These are phyloP conservation scores for Rosa hybrid DNA, from an alignment of 331 rosid species.

Conservation along the genomic window DNA sequence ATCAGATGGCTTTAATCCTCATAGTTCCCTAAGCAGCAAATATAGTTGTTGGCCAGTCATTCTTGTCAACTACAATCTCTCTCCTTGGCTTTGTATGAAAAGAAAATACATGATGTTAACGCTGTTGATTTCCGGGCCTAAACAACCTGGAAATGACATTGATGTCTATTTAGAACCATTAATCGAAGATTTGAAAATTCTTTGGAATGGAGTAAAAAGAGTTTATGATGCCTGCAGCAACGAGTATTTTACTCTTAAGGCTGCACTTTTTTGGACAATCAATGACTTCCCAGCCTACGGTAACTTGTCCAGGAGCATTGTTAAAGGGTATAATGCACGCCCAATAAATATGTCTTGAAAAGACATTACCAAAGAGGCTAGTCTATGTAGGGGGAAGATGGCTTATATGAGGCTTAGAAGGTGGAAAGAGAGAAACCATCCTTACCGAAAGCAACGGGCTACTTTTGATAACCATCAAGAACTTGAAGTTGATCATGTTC, in stretches of 20 bases:
- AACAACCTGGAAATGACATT: slow-evolving; percentile 8
- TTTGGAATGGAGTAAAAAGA: background rate
- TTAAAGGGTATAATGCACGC: background rate
- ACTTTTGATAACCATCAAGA: background rate
- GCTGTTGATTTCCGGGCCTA: background rate
- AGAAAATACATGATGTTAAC: background rate
- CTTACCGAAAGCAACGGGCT: background rate
- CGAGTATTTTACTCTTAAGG: background rate
- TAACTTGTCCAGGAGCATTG: background rate
- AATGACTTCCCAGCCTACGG: slow-evolving; percentile 11
- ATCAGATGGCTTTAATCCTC: too few species aligned
- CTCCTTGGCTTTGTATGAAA: slow-evolving; percentile 1
- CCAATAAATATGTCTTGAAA: too few species aligned
- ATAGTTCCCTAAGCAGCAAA: too few species aligned
- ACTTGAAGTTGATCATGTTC: background rate
- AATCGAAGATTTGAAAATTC: background rate
- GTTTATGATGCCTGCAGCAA: background rate
- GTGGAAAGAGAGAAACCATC: background rate
- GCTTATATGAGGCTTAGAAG: background rate
- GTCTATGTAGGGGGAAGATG: background rate
- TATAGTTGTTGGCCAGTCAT: too few species aligned
- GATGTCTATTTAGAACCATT: slow-evolving; percentile 3
- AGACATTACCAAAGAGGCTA: background rate
- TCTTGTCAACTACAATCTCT: background rate
- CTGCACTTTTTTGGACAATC: slow-evolving; percentile 1